These are phyloP conservation scores for Pulveroboletus sp. DNA, from an alignment of 768 basidiomycete species.

Conservation along the genomic window DNA sequence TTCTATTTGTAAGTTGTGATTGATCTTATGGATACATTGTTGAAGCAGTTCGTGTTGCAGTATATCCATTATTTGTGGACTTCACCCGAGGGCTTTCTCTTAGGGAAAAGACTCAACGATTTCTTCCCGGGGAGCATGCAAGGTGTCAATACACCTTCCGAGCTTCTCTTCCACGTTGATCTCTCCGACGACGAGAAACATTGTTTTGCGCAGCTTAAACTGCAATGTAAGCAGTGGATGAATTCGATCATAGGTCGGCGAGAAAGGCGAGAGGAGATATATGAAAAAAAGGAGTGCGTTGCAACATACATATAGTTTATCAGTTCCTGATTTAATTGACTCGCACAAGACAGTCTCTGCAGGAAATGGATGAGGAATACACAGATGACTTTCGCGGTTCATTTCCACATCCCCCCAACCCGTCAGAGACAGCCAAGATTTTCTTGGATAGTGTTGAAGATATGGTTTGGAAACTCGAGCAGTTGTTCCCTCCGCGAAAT, in stretches of 20 bases:
- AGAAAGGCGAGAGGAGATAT: slow-evolving; percentile 10
- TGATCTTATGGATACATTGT: background rate
- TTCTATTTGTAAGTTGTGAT: slow-evolving; percentile 15
- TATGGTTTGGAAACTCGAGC: slow-evolving; percentile 22
- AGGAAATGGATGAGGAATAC: slow-evolving; percentile 12
- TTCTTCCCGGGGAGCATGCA: slow-evolving; percentile 29
- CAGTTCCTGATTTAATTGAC: background rate
- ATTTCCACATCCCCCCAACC: slow-evolving; percentile 19
- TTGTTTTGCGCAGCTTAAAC: slow-evolving; percentile 15
- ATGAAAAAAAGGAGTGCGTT: slow-evolving; percentile 7
- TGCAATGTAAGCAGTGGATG: slow-evolving; percentile 21
- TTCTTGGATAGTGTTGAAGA: slow-evolving; percentile 27
- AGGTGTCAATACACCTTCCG: slow-evolving; percentile 12
- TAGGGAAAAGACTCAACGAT: slow-evolving; percentile 20
- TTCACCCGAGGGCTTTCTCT: slow-evolving; percentile 25
- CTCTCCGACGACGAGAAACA: slow-evolving; percentile 22
- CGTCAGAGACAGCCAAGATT: slow-evolving; percentile 11
- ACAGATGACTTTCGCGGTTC: slow-evolving; percentile 21
- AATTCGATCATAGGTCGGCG: slow-evolving; percentile 19
- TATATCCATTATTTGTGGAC: slow-evolving; percentile 30
- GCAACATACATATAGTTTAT: background rate
- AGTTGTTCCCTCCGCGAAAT: slow-evolving; percentile 20
- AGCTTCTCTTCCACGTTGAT: slow-evolving; percentile 21
- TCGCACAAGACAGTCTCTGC: slow-evolving; percentile 9
- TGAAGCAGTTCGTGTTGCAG: slow-evolving; percentile 9